phyloP scores from a whole-genome alignment of 2,329 filamentous ascomycete genomes.

The Diaporthe sp. region DNA sequence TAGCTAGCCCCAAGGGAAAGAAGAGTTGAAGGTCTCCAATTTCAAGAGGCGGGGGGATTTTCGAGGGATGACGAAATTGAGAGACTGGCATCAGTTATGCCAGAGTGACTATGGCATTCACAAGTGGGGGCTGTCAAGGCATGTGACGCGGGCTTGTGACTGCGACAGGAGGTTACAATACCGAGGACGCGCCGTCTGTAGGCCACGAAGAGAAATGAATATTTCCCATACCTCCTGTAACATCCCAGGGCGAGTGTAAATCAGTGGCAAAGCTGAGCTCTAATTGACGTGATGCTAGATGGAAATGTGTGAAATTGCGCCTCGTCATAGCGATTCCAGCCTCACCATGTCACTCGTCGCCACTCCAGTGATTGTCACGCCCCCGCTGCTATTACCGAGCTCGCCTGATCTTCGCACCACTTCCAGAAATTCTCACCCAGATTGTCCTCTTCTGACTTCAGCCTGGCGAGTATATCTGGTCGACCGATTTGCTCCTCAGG shows the following conservation, averaged over 20 bases:
- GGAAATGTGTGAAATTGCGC: neutral
- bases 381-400: neutral
- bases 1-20: neutral
- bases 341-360: constrained; percentile 12
- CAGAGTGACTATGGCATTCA: neutral
- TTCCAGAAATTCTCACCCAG: constrained; percentile 16
- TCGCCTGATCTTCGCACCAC: constrained; percentile 20
- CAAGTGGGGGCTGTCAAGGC: neutral
- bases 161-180: neutral
- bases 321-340: neutral
- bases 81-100: neutral
- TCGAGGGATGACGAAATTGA: no score
- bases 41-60: neutral
- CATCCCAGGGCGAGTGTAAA: neutral
- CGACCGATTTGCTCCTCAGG: neutral
- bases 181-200: neutral
- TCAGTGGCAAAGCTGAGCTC: neutral
- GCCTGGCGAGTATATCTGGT: constrained; percentile 5
- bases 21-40: neutral
- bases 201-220: neutral
- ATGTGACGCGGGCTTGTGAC: neutral
- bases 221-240: neutral
- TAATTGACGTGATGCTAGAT: neutral
- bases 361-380: constrained; percentile 22
- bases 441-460: neutral